Conservation (phyloP, 306 rosid species). For the Rosa rugosa region DNA sequence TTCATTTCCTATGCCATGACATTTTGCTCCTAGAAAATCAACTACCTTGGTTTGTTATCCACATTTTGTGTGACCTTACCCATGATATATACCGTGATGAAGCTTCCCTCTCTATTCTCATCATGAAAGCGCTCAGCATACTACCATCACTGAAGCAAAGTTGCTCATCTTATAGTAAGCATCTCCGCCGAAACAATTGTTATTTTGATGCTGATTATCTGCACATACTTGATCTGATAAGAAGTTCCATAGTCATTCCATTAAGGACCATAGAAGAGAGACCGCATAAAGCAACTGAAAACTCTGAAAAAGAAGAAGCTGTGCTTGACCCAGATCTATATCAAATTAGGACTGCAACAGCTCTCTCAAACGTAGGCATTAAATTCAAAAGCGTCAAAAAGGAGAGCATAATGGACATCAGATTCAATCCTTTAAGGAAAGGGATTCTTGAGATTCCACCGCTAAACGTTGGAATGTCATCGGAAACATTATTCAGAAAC, state of each 20-base stretch:
- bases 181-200: fast-evolving
- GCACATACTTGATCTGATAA: slow-evolving; percentile 7
- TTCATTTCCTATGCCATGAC: not conserved
- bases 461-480: too few species aligned
- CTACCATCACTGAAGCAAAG: not conserved
- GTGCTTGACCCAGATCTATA: too few species aligned
- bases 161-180: not conserved
- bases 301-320: too few species aligned
- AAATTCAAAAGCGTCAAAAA: not conserved
- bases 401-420: not conserved
- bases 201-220: not conserved
- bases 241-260: not conserved
- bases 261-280: not conserved
- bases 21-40: slow-evolving; percentile 18
- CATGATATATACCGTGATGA: not conserved
- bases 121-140: not conserved
- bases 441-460: too few species aligned
- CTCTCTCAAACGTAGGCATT: not conserved
- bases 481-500: too few species aligned
- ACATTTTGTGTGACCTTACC: not conserved
- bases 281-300: too few species aligned
- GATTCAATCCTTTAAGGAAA: too few species aligned
- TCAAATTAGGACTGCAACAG: not conserved
- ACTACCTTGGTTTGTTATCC: too few species aligned
- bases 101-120: not conserved